Evolutionary conservation across 1,139 yeast species (phyloP).

Genomic region (Petasospora rhodanensis): DNA sequence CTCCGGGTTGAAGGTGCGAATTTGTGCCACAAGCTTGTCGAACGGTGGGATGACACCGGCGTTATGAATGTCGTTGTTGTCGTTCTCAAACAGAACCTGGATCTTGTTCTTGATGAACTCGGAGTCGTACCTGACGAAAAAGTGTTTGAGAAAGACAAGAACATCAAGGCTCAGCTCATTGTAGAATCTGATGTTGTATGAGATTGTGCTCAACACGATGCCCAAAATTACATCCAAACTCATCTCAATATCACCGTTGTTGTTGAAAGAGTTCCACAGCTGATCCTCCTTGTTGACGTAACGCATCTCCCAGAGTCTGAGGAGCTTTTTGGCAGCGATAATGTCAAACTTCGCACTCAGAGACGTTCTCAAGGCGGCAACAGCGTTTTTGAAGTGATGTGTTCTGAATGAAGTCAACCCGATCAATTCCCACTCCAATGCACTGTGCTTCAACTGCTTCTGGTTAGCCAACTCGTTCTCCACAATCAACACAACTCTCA

Average conservation of each 20-base stretch:
- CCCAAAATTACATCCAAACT: slow-evolving; percentile 30
- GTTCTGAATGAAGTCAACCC: slow-evolving; percentile 80
- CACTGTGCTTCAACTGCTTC: slow-evolving; percentile 68
- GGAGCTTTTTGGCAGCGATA: slow-evolving; percentile 36
- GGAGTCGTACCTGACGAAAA: slow-evolving; percentile 27
- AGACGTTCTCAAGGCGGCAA: slow-evolving; percentile 74
- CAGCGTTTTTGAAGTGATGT: slow-evolving; percentile 74
- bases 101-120: slow-evolving; percentile 32
- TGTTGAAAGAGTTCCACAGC: slow-evolving; percentile 10
- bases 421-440: slow-evolving; percentile 90
- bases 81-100: slow-evolving; percentile 26
- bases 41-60: slow-evolving; percentile 25
- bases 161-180: slow-evolving; percentile 31
- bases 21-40: slow-evolving; percentile 18
- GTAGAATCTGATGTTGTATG: slow-evolving; percentile 36
- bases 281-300: slow-evolving; percentile 15
- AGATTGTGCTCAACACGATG: slow-evolving; percentile 28
- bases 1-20: slow-evolving; percentile 4
- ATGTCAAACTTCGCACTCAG: slow-evolving; percentile 71
- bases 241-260: slow-evolving; percentile 22
- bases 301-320: slow-evolving; percentile 28
- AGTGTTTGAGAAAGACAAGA: slow-evolving; percentile 28
- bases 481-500: slow-evolving; percentile 82
- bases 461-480: slow-evolving; percentile 75
- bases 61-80: slow-evolving; percentile 22